These are phyloP conservation scores for Cupressus sempervirens DNA, from an alignment of 75 land plant species.

Conservation along the genomic window DNA sequence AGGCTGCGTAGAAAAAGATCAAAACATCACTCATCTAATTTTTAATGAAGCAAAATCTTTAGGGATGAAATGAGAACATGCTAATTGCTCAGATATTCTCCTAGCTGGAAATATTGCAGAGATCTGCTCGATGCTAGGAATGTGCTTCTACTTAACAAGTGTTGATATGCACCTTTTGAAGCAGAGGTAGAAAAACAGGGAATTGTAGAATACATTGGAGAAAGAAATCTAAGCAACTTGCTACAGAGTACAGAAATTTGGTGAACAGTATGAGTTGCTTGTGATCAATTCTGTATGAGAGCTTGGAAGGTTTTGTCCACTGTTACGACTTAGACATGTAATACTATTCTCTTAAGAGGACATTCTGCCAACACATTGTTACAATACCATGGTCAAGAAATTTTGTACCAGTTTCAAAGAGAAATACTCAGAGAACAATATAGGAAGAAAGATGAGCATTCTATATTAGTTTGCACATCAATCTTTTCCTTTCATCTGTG, in stretches of 20 bases:
- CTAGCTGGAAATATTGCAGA: neutral
- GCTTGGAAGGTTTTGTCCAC: neutral
- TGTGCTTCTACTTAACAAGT: neutral
- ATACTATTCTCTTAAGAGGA: no score
- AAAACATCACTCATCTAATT: neutral
- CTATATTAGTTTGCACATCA: no score
- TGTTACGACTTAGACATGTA: neutral
- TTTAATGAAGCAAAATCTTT: neutral
- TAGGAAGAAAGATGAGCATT: no score
- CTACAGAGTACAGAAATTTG: neutral
- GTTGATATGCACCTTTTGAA: neutral
- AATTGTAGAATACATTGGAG: neutral
- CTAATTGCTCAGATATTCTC: neutral
- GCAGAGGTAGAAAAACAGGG: neutral
- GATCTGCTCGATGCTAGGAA: neutral
- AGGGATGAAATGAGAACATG: neutral
- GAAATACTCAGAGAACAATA: no score
- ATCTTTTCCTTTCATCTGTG: no score
- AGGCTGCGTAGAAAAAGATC: neutral
- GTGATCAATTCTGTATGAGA: neutral
- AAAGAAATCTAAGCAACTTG: neutral
- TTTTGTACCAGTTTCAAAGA: no score
- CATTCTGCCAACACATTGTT: no score
- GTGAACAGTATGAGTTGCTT: neutral
- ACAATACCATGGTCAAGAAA: no score